Evolutionary conservation across 208 protist genomes (phyloP), one percentile per base, ranked within the genome.

Genomic region (Leishmania turanica): DNA sequence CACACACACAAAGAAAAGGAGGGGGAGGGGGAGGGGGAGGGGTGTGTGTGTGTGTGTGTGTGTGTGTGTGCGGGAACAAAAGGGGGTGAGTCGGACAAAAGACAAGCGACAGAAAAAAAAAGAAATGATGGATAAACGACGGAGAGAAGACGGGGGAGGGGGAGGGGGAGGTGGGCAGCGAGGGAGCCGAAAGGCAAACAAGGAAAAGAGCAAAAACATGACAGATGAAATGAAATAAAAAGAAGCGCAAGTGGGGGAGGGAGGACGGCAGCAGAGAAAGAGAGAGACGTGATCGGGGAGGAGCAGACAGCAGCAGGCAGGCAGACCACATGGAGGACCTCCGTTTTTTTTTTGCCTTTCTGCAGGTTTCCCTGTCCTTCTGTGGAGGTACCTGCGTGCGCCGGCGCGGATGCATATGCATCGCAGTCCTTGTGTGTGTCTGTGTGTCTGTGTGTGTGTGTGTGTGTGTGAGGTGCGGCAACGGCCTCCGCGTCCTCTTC

Each of bases 201-300:
- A 21, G 17, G n/a, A 54, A 74, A 74, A 70, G 51, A n/a, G 17
- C 7, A 45, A 7, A 68, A 68, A 7, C 34, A 31, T 11, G 40
- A 31, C 54, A 47, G 40, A 13, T 24, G 21, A n/a, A 15, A 11
- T 42, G 11, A 66, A 13, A 76, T 53, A 31, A 76, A 37, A 40
- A 42, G 49, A 75, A 66, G n/a, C 45, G 70, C 66, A 79, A 47
- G 54, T 53, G 54, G 71, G 73, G 78, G 66, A 15, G 53, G 37
- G 65, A 65, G n/a, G 24, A 77, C 53, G 75, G 49, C 4, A 54
- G 9, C 51, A 69, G 37, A 76, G 37, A 69, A 24, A 76, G 37
- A 73, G 51, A 69, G 42, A 71, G 71, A 70, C 77, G 51, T 21
- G 15, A 21, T 9, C 1, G 5, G 9, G 69, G 53, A 49, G 13